phyloP scores from a whole-genome alignment of 2,329 filamentous ascomycete species.

The Aspergillus sp. region DNA sequence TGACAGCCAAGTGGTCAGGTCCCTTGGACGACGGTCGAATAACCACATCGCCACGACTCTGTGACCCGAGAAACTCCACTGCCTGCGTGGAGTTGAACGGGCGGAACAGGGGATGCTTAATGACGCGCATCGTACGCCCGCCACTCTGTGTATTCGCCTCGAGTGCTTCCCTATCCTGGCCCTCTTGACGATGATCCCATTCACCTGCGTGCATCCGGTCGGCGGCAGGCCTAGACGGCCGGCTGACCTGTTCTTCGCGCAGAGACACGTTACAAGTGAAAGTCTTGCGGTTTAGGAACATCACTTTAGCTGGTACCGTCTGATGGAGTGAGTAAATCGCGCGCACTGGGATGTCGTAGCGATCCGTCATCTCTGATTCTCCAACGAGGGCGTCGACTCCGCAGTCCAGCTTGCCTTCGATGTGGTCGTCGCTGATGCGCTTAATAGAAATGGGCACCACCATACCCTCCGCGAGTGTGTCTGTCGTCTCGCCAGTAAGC shows the following conservation, averaged over 20 bases:
- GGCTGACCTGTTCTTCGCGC: slow-evolving; percentile 74
- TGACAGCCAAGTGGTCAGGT: slow-evolving; percentile 90
- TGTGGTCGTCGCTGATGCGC: slow-evolving; percentile 85
- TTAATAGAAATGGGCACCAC: slow-evolving; percentile 87
- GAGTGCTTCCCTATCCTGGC: slow-evolving; percentile 76
- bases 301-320: slow-evolving; percentile 82
- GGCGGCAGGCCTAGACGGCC: slow-evolving; percentile 66
- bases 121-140: slow-evolving; percentile 85
- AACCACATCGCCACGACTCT: slow-evolving; percentile 83
- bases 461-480: slow-evolving; percentile 84
- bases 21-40: slow-evolving; percentile 95
- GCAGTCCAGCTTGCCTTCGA: slow-evolving; percentile 90
- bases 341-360: slow-evolving; percentile 66
- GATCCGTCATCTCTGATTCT: slow-evolving; percentile 74
- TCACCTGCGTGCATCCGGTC: slow-evolving; percentile 71
- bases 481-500: slow-evolving; percentile 88
- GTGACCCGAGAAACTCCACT: slow-evolving; percentile 86
- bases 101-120: slow-evolving; percentile 96
- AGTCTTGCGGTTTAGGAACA: slow-evolving; percentile 82
- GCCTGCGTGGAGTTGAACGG: slow-evolving; percentile 90
- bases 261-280: slow-evolving; percentile 82
- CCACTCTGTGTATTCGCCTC: slow-evolving; percentile 83
- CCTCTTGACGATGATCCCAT: slow-evolving; percentile 85
- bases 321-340: slow-evolving; percentile 77
- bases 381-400: slow-evolving; percentile 89